Conservation (phyloP, 805 yeast species). For the Suhomyces xylopsoci region DNA sequence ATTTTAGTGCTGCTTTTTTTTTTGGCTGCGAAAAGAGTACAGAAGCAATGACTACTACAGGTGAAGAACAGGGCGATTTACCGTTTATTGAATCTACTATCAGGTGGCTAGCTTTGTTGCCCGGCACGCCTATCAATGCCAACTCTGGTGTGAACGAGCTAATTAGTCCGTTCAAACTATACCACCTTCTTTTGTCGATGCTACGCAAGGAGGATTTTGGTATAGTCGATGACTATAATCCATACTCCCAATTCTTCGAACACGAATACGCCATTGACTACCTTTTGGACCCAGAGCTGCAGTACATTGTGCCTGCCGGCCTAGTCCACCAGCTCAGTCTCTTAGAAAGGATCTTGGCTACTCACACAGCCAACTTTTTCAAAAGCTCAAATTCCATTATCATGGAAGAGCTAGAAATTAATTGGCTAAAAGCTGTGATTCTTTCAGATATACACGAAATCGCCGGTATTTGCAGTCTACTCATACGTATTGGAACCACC, state of each 20-base stretch:
- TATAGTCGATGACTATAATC: background rate
- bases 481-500: conserved; percentile 18
- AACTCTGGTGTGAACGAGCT: conserved; percentile 10
- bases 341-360: conserved; percentile 4
- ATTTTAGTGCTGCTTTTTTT: no score
- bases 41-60: background rate
- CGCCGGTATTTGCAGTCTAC: conserved; percentile 13
- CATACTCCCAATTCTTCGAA: background rate
- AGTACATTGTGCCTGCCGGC: background rate
- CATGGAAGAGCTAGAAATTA: conserved; percentile 2
- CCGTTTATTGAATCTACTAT: conserved; percentile 14
- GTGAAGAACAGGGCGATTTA: background rate
- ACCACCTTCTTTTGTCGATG: conserved; percentile 11
- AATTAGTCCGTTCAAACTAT: conserved; percentile 13
- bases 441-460: conserved; percentile 14
- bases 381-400: background rate
- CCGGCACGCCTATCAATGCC: conserved; percentile 14
- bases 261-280: conserved; percentile 5
- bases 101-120: conserved; percentile 23
- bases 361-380: background rate
- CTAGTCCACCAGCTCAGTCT: conserved; percentile 4
- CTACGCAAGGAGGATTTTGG: conserved; percentile 15
- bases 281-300: conserved; percentile 5
- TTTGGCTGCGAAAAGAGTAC: background rate
- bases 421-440: conserved; percentile 13